phyloP scores from a whole-genome alignment of 768 basidiomycete species.

The Boletus barrowsii region DNA sequence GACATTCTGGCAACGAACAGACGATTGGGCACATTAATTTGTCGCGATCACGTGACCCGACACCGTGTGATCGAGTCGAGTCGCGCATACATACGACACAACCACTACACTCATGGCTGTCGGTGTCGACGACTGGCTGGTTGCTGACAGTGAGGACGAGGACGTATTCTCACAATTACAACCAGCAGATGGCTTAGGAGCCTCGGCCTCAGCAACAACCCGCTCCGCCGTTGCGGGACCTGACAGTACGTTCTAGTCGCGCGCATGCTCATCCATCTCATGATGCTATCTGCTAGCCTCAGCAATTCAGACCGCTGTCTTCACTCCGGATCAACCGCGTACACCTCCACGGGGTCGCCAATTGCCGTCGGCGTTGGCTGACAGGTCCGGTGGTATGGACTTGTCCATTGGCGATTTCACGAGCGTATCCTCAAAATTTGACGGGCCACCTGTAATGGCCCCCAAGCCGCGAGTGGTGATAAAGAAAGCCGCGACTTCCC shows the following conservation, averaged over 20 bases:
- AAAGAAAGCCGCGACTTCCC: conserved; percentile 12
- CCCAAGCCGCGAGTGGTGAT: conserved; percentile 20
- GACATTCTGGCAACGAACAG: conserved; percentile 7
- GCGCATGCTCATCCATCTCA: background rate
- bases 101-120: conserved; percentile 10
- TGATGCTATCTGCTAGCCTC: conserved; percentile 7
- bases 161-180: conserved; percentile 1
- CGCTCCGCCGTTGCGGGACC: background rate
- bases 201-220: background rate
- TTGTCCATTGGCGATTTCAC: conserved; percentile 16
- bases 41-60: conserved; percentile 27
- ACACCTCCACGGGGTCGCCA: conserved; percentile 14
- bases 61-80: conserved; percentile 3
- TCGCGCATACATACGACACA: background rate
- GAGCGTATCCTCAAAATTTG: conserved; percentile 6
- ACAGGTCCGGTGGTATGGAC: conserved; percentile 6
- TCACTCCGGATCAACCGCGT: conserved; percentile 11
- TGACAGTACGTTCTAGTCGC: conserved; percentile 10
- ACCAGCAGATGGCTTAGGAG: background rate
- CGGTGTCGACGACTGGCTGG: conserved; percentile 38
- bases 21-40: too few species aligned
- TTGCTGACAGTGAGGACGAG: conserved; percentile 49
- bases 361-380: conserved; percentile 1
- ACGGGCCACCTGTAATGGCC: background rate
- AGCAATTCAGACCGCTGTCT: conserved; percentile 18